Base-by-base conservation (phyloP, 352 stramenopile species). In the Pythium phragmitis region DNA sequence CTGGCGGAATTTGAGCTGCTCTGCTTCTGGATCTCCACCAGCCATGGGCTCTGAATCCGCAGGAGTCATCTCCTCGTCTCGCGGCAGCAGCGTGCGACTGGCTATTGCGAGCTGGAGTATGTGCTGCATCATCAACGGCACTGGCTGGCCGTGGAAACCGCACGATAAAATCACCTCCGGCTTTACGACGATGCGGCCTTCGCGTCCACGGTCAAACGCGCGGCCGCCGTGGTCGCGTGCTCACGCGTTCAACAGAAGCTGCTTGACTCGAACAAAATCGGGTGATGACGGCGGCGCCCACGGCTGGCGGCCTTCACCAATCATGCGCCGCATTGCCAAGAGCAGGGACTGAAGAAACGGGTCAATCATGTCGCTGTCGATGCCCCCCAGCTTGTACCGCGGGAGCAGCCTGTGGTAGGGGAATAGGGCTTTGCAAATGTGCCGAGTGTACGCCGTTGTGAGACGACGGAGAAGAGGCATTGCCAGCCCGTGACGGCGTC, bases 191-290 rank as follows among this genome's bases (percentile, higher is more conserved):
- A 60, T 49, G 14, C 39, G 37, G 4, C 53, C 53, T 30, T 60
- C 37, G 37, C 1, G 4, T 13, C 19, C 1, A 2, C 39, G 37
- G 28, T 50, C 37, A 41, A 49, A 39, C 2, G 3, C 26, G 5
- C 21, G 34, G 13, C 41, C 7, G 4, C 16, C 37, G 30, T 60
- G 39, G 4, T 1, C 4, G 16, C 3, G 9, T 39, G 28, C 41
- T 39, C 53, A 60, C 21, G 23, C 21, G 17, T 49, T 39, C 11
- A 60, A 13, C 2, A 60, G 53, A 6, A 42, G 14, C 23, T 60
- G 53, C 39, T 51, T 46, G 17, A 58, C 34, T 13, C 17, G 16
- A 3, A 21, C 16, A 36, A 60, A 60, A 2, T 42, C 53, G 14
- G 4, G 4, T 7, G 34, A 49, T 28, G 28, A 12, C 2, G 30